Base-by-base conservation (phyloP, 2,329 filamentous ascomycete genomes). In the Venturia aucupariae region DNA sequence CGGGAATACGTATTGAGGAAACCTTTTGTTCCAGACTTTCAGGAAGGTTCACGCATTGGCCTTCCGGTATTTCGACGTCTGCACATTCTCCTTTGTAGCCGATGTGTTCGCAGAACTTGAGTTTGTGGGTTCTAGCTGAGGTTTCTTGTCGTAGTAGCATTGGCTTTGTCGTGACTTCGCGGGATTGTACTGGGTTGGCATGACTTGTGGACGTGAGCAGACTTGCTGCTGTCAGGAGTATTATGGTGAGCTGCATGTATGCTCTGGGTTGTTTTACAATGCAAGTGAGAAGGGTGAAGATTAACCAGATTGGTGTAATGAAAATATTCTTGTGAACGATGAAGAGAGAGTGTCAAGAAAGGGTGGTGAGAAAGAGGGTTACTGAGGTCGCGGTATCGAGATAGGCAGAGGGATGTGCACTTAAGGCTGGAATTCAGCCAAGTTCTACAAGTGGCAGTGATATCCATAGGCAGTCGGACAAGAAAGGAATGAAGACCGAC, bases 61-160 rank as follows among this genome's bases (percentile, higher is more conserved):
- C 51, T 17, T 57, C 30, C 15, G 51, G 30, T 35, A 35, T n/a
- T 2, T 57, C 30, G 27, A 57, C 10, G 11, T n/a, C 17, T 15
- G 15, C 51, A 17, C 51, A 57, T 32, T 57, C 15, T 32, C 51
- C 51, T 57, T 35, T 57, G 51, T 57, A 57, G 15, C 51, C 51
- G 11, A 57, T 57, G 19, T 57, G 27, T 19, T 32, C 51, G 30
- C 51, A 57, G 30, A 57, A 19, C 2, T 24, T 27, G 30, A 57
- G 17, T 19, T n/a, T n/a, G 51, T 57, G 51, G 30, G 3, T 27
- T 7, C 7, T 38, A 11, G 35, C 11, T 35, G 27, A 30, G 51
- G 27, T 35, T 38, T 17, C 51, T 57, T 51, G 46, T 27, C 51
- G 27, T 57, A 17, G 15, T 7, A 35, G 51, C n/a, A 32, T 10